Conservation (phyloP, 2,329 filamentous ascomycete genomes). For the Leptoxyphium fumago region DNA sequence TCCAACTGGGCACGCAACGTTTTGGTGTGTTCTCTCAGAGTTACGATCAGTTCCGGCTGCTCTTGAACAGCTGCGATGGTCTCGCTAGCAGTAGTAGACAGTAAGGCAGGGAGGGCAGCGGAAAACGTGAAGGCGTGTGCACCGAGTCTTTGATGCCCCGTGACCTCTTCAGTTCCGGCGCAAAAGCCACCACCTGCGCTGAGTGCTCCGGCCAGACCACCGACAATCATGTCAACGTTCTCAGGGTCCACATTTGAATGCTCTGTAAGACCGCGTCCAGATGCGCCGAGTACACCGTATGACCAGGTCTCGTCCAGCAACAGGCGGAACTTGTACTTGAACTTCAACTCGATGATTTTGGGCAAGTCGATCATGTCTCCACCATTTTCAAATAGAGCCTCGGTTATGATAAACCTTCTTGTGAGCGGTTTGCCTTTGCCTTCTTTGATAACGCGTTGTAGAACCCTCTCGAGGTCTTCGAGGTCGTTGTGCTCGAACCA, state of each 20-base stretch:
- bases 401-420: conserved; percentile 86
- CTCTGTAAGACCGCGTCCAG: conserved; percentile 84
- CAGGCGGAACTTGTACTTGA: conserved; percentile 93
- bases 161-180: conserved; percentile 76
- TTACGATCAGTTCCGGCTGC: conserved; percentile 64
- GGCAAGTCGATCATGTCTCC: conserved; percentile 78
- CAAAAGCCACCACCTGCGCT: conserved; percentile 94
- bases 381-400: conserved; percentile 81
- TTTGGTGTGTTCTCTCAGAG: conserved; percentile 74
- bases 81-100: conserved; percentile 91
- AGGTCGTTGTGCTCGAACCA: conserved; percentile 97
- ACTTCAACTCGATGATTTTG: conserved; percentile 82
- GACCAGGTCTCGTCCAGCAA: conserved; percentile 97
- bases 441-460: conserved; percentile 75
- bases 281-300: conserved; percentile 84
- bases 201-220: conserved; percentile 76
- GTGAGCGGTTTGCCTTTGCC: conserved; percentile 81
- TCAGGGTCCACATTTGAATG: conserved; percentile 89
- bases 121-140: conserved; percentile 91
- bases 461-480: conserved; percentile 75
- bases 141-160: conserved; percentile 90
- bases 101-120: conserved; percentile 80
- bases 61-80: conserved; percentile 75
- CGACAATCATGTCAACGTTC: conserved; percentile 94
- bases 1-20: conserved; percentile 78